A percentile compares a stretch with the other conserved stretches of the same genome.
Conservation (phyloP, 2,329 filamentous ascomycete species). For the Fusarium chlamydosporum region DNA sequence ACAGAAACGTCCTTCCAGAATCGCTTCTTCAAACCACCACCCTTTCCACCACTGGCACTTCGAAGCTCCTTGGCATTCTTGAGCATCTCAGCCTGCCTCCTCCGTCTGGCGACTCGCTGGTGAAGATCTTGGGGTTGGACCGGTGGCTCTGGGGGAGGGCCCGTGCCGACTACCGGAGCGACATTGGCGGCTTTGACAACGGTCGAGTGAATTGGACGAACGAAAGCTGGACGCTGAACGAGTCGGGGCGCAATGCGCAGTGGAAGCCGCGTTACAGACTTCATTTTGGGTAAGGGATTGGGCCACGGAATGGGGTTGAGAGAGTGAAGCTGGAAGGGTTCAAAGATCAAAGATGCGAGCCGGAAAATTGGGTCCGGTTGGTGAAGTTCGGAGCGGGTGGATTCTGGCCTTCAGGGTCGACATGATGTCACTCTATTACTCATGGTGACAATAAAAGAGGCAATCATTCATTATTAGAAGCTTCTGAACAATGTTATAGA, state of each 20-base stretch:
- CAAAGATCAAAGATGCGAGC: conserved; percentile 26
- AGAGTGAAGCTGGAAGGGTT: conserved; percentile 20
- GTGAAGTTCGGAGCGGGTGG: conserved; percentile 32
- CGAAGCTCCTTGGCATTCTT: conserved; percentile 66
- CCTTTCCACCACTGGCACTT: conserved; percentile 53
- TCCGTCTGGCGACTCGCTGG: conserved; percentile 65
- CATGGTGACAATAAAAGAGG: neutral
- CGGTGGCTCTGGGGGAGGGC: conserved; percentile 72
- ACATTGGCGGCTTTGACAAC: conserved; percentile 61
- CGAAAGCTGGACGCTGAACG: conserved; percentile 30
- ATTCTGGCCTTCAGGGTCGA: conserved; percentile 28
- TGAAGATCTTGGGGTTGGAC: conserved; percentile 59
- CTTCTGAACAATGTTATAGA: too few relatives aligned
- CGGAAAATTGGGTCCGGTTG: conserved; percentile 46
- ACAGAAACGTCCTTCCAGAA: conserved; percentile 92
- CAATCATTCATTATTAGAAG: neutral
- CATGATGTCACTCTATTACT: conserved; percentile 43
- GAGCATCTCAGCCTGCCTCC: conserved; percentile 68
- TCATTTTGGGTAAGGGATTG: conserved; percentile 55
- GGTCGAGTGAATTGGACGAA: conserved; percentile 54
- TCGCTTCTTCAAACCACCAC: conserved; percentile 71
- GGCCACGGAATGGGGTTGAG: conserved; percentile 17
- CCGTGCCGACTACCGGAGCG: conserved; percentile 67
- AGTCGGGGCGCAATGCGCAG: conserved; percentile 55
- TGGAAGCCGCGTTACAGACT: conserved; percentile 57